A percentile compares a stretch with the other conserved stretches of the same genome.
These are phyloP conservation scores for Actinomucor elegans DNA, from an alignment of 371 early-diverging fungal genomes.

Conservation along the genomic window DNA sequence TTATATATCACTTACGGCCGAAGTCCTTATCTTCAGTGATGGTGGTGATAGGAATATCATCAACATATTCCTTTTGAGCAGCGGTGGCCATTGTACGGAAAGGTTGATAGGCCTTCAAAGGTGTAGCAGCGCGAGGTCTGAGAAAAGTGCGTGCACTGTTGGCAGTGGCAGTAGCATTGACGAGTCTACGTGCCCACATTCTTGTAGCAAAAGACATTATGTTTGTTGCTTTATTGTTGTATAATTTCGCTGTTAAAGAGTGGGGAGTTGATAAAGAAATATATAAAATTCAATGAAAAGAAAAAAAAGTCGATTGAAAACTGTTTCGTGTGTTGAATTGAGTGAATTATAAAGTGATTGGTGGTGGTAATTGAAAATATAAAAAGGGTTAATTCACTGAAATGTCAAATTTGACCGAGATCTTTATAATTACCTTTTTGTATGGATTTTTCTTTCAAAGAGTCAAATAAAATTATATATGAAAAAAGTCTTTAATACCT, in stretches of 20 bases:
- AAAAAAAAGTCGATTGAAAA: too few species aligned
- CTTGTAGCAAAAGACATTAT: conserved; percentile 50
- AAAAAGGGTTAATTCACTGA: too few species aligned
- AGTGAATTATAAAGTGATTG: too few species aligned
- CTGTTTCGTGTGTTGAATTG: too few species aligned
- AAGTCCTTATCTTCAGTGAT: conserved; percentile 44
- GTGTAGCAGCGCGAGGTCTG: conserved; percentile 15
- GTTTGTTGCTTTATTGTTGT: conserved; percentile 1
- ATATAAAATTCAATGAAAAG: background rate
- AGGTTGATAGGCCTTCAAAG: conserved; percentile 26
- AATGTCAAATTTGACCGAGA: too few species aligned
- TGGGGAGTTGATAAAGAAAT: conserved; percentile 12
- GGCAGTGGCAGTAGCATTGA: conserved; percentile 29
- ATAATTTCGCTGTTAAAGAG: conserved; percentile 9
- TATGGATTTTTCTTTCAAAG: too few species aligned
- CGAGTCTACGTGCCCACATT: conserved; percentile 48
- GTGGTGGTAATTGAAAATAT: too few species aligned
- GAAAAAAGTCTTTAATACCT: too few species aligned
- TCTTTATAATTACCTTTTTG: too few species aligned
- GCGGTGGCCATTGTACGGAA: conserved; percentile 45
- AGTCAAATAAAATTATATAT: too few species aligned
- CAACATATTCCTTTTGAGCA: conserved; percentile 13
- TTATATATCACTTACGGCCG: conserved; percentile 31
- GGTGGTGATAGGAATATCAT: conserved; percentile 35
- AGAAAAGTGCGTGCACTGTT: conserved; percentile 23